Percentiles rank a stretch among this genome's conserved stretches.
Conservation (phyloP, 2,329 filamentous ascomycete genomes). For the Tolypocladium amazonense region DNA sequence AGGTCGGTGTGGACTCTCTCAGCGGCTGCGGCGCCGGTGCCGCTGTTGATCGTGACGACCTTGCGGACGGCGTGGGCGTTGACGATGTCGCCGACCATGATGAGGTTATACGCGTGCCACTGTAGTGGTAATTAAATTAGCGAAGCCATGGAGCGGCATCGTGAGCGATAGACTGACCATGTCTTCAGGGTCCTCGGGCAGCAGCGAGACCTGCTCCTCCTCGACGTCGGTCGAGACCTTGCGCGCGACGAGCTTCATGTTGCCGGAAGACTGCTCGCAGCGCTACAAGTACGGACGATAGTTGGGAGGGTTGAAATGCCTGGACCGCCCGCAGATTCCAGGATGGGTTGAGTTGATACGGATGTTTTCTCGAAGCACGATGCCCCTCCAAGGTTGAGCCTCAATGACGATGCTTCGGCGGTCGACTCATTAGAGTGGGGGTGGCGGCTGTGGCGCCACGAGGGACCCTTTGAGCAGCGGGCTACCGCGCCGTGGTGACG, state of each 20-base stretch:
- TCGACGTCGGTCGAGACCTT: constrained; percentile 25
- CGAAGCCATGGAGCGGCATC: neutral
- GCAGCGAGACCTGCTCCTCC: constrained; percentile 29
- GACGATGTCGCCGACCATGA: constrained; percentile 40
- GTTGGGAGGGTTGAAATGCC: neutral
- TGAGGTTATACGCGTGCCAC: constrained; percentile 55
- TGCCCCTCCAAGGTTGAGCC: neutral
- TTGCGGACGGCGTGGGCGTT: constrained; percentile 46
- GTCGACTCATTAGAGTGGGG: neutral
- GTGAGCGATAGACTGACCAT: constrained; percentile 23
- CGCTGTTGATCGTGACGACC: constrained; percentile 37
- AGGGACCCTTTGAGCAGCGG: neutral
- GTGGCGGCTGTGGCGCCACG: neutral
- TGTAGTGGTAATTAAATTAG: constrained; percentile 8
- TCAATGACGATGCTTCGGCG: neutral
- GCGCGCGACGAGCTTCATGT: constrained; percentile 30
- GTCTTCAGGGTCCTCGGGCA: constrained; percentile 35
- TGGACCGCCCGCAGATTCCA: neutral
- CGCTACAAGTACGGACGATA: neutral
- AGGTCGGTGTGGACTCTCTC: constrained; percentile 47
- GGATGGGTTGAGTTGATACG: neutral
- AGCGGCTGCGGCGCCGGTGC: constrained; percentile 35
- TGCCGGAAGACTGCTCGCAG: neutral
- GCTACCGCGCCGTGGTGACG: neutral
- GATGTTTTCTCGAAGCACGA: neutral